phyloP scores from a whole-genome alignment of 75 land plant species.

The Ceratopteris richardii region DNA sequence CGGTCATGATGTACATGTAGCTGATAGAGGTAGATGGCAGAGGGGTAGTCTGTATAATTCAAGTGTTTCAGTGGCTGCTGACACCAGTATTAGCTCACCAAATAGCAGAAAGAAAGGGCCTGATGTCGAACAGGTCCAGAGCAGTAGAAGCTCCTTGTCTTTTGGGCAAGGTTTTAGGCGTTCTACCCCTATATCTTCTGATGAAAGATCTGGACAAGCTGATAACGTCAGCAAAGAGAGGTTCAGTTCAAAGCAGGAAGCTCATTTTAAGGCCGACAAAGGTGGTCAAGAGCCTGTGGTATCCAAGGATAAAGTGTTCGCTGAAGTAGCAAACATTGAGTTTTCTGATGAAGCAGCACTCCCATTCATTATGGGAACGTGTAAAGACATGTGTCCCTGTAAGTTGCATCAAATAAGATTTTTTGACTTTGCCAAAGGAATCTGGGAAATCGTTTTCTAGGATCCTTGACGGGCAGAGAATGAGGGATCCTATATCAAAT shows the following conservation, averaged over 20 bases:
- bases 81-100: no score
- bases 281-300: background rate
- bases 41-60: no score
- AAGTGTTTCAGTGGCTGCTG: no score
- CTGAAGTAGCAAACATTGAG: background rate
- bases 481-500: background rate
- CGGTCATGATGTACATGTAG: no score
- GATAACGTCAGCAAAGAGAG: background rate
- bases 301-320: background rate
- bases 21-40: no score
- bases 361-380: constrained; percentile 38
- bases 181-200: background rate
- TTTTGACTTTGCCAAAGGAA: background rate
- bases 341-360: background rate
- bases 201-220: background rate
- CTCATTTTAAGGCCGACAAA: background rate
- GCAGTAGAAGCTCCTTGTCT: no score
- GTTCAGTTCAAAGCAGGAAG: background rate
- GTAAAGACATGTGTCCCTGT: constrained; percentile 80
- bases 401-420: background rate
- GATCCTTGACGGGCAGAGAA: background rate
- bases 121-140: no score
- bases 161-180: background rate
- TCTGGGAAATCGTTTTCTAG: background rate
- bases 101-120: no score